Evolutionary conservation across 192 early-diverging fungal genomes (phyloP).

Genomic region (Gigaspora rosea): DNA sequence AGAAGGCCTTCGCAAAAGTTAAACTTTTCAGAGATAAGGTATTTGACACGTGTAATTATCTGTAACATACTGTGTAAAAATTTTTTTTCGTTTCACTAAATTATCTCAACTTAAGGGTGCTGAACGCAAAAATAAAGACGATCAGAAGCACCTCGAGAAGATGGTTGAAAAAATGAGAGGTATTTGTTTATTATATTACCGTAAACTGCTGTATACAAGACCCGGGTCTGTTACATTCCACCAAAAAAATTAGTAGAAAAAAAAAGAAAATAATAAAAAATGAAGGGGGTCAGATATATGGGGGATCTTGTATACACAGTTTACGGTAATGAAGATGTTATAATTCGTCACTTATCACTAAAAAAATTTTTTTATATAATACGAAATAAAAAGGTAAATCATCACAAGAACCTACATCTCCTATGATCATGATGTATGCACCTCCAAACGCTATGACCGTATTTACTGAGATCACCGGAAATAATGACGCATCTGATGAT

Average conservation of each 20-base stretch:
- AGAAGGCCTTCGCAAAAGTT: constrained; percentile 62
- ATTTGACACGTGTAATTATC: neutral
- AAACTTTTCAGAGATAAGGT: constrained; percentile 78
- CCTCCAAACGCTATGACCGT: constrained; percentile 35
- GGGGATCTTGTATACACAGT: no score
- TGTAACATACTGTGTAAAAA: neutral
- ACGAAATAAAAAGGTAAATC: neutral
- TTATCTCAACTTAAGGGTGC: constrained; percentile 50
- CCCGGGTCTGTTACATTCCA: no score
- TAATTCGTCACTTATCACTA: neutral
- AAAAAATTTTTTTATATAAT: neutral
- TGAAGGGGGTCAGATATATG: no score
- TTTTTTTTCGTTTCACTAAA: neutral
- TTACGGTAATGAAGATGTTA: no score
- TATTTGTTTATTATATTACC: constrained; percentile 34
- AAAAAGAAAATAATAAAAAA: no score
- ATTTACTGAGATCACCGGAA: constrained; percentile 34
- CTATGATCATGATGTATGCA: constrained; percentile 37
- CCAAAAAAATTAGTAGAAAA: no score
- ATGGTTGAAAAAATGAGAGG: constrained; percentile 62
- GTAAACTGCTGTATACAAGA: no score
- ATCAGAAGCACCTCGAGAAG: constrained; percentile 70
- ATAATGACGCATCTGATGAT: constrained; percentile 22
- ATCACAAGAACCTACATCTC: constrained; percentile 32
- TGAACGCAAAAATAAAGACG: constrained; percentile 79